These are phyloP conservation scores for Pisolithus albus DNA, from an alignment of 768 basidiomycete species.

Conservation along the genomic window DNA sequence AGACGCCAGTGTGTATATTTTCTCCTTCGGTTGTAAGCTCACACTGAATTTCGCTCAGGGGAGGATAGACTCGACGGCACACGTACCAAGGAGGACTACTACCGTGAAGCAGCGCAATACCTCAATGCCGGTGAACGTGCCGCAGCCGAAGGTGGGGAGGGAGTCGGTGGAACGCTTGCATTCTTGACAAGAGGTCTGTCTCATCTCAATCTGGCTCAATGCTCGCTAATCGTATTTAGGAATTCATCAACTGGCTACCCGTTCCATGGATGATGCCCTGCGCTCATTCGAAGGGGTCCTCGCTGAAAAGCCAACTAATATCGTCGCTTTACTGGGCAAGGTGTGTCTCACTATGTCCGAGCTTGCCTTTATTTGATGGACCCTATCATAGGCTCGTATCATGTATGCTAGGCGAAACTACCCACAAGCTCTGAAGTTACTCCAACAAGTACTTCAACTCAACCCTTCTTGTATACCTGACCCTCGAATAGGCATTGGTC, in stretches of 20 bases:
- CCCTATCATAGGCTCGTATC: conserved; percentile 60
- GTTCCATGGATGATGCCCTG: conserved; percentile 76
- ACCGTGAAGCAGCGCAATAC: conserved; percentile 60
- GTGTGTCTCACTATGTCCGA: conserved; percentile 31
- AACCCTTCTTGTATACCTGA: conserved; percentile 81
- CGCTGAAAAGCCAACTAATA: conserved; percentile 70
- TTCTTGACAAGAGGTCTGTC: conserved; percentile 61
- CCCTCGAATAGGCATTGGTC: conserved; percentile 90
- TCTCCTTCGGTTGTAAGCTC: background rate
- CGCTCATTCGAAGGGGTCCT: conserved; percentile 79
- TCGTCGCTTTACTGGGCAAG: conserved; percentile 85
- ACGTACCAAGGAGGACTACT: conserved; percentile 60
- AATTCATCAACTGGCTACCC: conserved; percentile 72
- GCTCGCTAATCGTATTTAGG: conserved; percentile 37
- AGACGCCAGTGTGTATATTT: conserved; percentile 55
- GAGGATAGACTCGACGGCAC: conserved; percentile 56
- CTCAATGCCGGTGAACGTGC: conserved; percentile 57
- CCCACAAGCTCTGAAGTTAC: conserved; percentile 72
- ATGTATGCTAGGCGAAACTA: conserved; percentile 74
- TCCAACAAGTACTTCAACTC: conserved; percentile 76
- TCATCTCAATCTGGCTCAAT: background rate
- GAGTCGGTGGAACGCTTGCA: conserved; percentile 47
- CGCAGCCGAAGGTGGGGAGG: conserved; percentile 53
- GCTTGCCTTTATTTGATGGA: background rate
- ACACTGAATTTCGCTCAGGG: conserved; percentile 31